Evolutionary conservation across 805 yeast genomes (phyloP), one percentile per base, ranked within the genome.

Genomic region (Saccharomycopsis javanensis): DNA sequence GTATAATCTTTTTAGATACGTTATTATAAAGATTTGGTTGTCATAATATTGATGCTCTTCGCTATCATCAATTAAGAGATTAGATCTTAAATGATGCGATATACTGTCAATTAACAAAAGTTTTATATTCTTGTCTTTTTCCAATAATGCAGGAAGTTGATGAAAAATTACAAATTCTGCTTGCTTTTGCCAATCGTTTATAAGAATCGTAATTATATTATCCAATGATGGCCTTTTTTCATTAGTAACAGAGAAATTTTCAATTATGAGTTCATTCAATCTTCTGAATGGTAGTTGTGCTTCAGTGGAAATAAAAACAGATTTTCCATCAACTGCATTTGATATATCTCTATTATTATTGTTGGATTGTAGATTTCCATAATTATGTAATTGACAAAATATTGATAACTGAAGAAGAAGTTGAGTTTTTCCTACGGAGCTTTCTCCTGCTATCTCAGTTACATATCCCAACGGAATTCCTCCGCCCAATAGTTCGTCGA

Each of bases 371-470:
- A n/a, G n/a, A 20, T 25, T 37, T 7, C 79, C 59, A 0, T 87
- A 86, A 3, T 82, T 82, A 37, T 69, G 61, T 16, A 67, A 70
- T 61, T 84, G 89, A 11, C 83, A 80, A 1, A 82, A 71, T 2
- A 82, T 71, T 1, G 86, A 75, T 54, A 90, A 64, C 62, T 85
- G 92, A 72, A 84, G 76, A 27, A 86, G 70, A 3, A 91, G 70
- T 63, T 91, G 95, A 0, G 97, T 84, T 65, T 92, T 92, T 0
- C 97, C 98, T 0, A 86, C 78, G 0, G 95, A 87, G 54, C 95
- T 82, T 27, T 85, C 86, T 0, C 98, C 98, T 63, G 82, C 83
- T 3, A 92, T 67, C 70, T 91, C 98, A 0, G 90, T 83, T 1
- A 86, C 66, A 25, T 75, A 69, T 2, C 83, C 79, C 2, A 78